phyloP scores from a whole-genome alignment of 2,329 filamentous ascomycete species.

The Exophiala sideris region DNA sequence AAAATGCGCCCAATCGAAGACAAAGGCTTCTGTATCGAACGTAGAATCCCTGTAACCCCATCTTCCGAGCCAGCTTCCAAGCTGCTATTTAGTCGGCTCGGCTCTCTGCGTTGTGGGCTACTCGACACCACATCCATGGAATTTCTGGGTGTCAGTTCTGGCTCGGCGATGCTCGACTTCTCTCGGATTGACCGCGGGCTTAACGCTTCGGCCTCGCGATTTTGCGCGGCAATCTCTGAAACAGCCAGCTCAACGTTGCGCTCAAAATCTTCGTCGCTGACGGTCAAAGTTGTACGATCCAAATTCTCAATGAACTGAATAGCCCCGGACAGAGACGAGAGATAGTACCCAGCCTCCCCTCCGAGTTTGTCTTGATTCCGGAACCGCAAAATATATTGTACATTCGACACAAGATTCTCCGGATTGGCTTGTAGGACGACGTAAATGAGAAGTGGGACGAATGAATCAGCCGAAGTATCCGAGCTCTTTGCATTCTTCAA shows the following conservation, averaged over 20 bases:
- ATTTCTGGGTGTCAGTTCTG: constrained; percentile 58
- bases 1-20: constrained; percentile 94
- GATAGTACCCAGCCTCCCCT: constrained; percentile 96
- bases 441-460: constrained; percentile 91
- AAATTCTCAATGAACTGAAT: constrained; percentile 96
- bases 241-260: constrained; percentile 94
- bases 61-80: constrained; percentile 64
- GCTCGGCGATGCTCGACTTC: constrained; percentile 49
- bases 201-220: constrained; percentile 56
- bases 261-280: constrained; percentile 93
- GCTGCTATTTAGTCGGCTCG: constrained; percentile 39
- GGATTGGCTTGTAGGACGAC: constrained; percentile 93
- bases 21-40: constrained; percentile 86
- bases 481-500: constrained; percentile 81
- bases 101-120: constrained; percentile 40
- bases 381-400: constrained; percentile 96
- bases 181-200: constrained; percentile 38
- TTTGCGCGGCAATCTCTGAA: constrained; percentile 89
- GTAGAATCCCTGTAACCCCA: constrained; percentile 77
- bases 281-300: constrained; percentile 88
- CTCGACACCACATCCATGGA: constrained; percentile 55
- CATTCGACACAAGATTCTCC: constrained; percentile 92
- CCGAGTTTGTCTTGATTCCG: constrained; percentile 95
- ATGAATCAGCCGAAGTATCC: constrained; percentile 93
- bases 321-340: constrained; percentile 82